A percentile compares a stretch with the other conserved stretches of the same genome.
Conservation (phyloP, 1,139 yeast species). For the Geotrichum carabidarum region DNA sequence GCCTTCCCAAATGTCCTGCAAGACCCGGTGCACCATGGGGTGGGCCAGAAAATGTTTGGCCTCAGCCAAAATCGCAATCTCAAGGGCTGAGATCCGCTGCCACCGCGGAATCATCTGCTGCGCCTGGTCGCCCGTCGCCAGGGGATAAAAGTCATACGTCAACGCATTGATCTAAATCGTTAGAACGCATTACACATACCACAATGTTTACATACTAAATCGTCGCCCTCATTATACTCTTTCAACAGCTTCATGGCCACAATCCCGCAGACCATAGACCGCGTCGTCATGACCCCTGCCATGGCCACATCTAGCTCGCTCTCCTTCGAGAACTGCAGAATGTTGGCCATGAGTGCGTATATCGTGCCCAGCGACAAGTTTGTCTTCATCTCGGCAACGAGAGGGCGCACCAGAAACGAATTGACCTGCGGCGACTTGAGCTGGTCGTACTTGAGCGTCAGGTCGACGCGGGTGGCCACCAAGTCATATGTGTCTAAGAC, state of each 20-base stretch:
- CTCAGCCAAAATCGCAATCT: constrained; percentile 50
- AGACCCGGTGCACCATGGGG: constrained; percentile 49
- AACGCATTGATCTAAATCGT: constrained; percentile 39
- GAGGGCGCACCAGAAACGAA: constrained; percentile 48
- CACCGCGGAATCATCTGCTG: constrained; percentile 37
- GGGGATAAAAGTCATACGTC: constrained; percentile 41
- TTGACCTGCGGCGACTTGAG: constrained; percentile 52
- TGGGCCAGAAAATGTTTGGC: constrained; percentile 54
- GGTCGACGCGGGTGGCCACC: constrained; percentile 41
- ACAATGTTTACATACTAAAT: constrained; percentile 18
- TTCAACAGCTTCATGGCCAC: constrained; percentile 50
- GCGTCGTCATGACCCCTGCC: constrained; percentile 48
- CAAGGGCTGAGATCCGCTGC: constrained; percentile 52
- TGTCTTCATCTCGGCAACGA: constrained; percentile 35
- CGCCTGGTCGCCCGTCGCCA: constrained; percentile 33
- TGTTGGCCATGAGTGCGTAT: constrained; percentile 39
- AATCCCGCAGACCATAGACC: constrained; percentile 53
- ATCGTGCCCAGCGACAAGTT: constrained; percentile 34
- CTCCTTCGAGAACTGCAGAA: constrained; percentile 45
- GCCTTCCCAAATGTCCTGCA: constrained; percentile 54
- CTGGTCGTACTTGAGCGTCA: constrained; percentile 53
- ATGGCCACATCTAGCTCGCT: constrained; percentile 46
- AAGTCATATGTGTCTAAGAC: constrained; percentile 34
- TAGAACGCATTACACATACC: neutral
- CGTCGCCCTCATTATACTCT: constrained; percentile 44